phyloP scores from a whole-genome alignment of 2,329 filamentous ascomycete genomes.

The Albophoma yamanashiensis region DNA sequence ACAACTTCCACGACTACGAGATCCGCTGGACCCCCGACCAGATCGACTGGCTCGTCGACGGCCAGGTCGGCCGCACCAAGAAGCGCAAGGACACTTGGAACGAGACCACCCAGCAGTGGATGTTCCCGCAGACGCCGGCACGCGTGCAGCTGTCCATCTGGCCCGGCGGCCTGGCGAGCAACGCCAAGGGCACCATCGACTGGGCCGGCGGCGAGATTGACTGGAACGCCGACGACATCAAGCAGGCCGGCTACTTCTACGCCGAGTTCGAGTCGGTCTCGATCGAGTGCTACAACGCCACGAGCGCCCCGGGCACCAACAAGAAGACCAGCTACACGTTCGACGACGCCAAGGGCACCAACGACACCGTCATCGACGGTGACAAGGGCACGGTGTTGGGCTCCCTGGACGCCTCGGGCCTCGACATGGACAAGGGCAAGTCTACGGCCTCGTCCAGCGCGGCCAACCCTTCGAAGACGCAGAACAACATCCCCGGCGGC shows the following conservation, averaged over 20 bases:
- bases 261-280: conserved; percentile 65
- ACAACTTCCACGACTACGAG: conserved; percentile 79
- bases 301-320: conserved; percentile 52
- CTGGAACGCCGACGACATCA: conserved; percentile 70
- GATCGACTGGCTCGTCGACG: conserved; percentile 82
- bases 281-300: conserved; percentile 74
- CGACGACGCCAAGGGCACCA: conserved; percentile 52
- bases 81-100: conserved; percentile 80
- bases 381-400: conserved; percentile 66
- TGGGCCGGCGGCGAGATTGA: conserved; percentile 90
- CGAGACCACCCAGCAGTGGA: conserved; percentile 65
- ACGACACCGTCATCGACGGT: conserved; percentile 67
- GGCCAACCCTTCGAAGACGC: conserved; percentile 10
- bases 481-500: conserved; percentile 19
- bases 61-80: conserved; percentile 61
- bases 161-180: conserved; percentile 75
- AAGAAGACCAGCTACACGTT: conserved; percentile 67
- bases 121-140: conserved; percentile 83
- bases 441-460: conserved; percentile 6
- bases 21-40: conserved; percentile 84
- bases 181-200: conserved; percentile 72
- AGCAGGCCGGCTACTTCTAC: conserved; percentile 80
- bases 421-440: conserved; percentile 50
- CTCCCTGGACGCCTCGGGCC: conserved; percentile 71
- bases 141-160: conserved; percentile 91